These are phyloP conservation scores for Arachnomyces sp. DNA, from an alignment of 2,329 filamentous ascomycete genomes.

Conservation along the genomic window DNA sequence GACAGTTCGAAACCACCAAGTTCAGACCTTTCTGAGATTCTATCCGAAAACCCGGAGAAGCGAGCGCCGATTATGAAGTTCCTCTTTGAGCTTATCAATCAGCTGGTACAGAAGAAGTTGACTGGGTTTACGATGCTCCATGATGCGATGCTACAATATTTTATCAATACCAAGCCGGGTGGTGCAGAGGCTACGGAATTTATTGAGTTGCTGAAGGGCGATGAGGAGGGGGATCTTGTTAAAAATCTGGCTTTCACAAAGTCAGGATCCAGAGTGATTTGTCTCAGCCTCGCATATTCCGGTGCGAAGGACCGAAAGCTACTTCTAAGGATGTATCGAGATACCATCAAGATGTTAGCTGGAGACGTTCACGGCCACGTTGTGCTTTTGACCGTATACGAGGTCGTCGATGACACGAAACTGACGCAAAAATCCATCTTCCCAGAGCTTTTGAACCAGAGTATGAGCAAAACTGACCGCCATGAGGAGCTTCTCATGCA, in stretches of 20 bases:
- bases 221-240: conserved; percentile 80
- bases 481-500: conserved; percentile 39
- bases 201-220: conserved; percentile 80
- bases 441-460: conserved; percentile 72
- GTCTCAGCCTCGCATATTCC: conserved; percentile 73
- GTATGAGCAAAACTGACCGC: conserved; percentile 32
- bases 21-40: conserved; percentile 65
- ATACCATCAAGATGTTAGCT: conserved; percentile 78
- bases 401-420: conserved; percentile 91
- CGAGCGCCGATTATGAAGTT: conserved; percentile 78
- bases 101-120: conserved; percentile 90
- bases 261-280: conserved; percentile 75
- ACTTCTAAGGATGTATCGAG: conserved; percentile 82
- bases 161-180: conserved; percentile 67
- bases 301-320: conserved; percentile 88
- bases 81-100: conserved; percentile 79
- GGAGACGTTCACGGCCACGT: conserved; percentile 70
- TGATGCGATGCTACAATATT: conserved; percentile 97
- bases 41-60: conserved; percentile 75
- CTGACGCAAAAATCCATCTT: conserved; percentile 79
- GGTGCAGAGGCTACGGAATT: conserved; percentile 81
- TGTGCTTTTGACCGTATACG: conserved; percentile 76
- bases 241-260: conserved; percentile 96
- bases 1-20: conserved; percentile 26
- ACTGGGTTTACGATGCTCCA: conserved; percentile 97